Conservation (phyloP, 1,284 basidiomycete genomes). For the Ganoderma sinense region DNA sequence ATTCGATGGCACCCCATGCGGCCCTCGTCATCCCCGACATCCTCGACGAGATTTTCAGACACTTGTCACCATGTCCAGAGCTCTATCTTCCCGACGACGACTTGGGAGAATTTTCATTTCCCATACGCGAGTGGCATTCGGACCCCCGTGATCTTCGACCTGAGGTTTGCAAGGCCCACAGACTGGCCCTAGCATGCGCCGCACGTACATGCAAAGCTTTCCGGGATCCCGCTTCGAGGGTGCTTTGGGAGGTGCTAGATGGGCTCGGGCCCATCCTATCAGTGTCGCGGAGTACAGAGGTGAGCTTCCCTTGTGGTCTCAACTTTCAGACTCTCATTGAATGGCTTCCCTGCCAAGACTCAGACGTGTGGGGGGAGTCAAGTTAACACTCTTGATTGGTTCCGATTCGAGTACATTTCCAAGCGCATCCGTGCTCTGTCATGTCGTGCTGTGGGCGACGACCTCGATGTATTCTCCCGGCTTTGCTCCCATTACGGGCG, state of each 20-base stretch:
- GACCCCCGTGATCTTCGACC: no score
- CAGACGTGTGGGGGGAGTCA: no score
- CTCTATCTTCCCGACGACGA: not conserved
- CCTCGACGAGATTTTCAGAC: not conserved
- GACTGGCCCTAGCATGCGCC: not conserved
- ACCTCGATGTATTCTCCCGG: no score
- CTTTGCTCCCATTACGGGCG: no score
- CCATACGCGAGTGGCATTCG: no score
- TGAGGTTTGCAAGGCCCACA: not conserved
- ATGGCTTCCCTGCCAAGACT: no score
- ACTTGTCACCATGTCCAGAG: not conserved
- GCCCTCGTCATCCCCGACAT: not conserved
- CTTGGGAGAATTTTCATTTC: not conserved
- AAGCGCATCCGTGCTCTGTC: not conserved
- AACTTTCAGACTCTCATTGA: no score
- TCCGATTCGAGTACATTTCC: not conserved
- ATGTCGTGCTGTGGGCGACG: not conserved
- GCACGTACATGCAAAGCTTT: conserved; percentile 3
- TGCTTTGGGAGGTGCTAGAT: not conserved
- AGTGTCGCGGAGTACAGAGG: not conserved
- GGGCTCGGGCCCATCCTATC: not conserved
- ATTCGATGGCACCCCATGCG: not conserved
- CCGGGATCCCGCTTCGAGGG: not conserved
- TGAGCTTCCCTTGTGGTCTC: not conserved
- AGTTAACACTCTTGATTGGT: not conserved